Conservation (phyloP, 345 rosid genomes). For the Murraya koenigii region DNA sequence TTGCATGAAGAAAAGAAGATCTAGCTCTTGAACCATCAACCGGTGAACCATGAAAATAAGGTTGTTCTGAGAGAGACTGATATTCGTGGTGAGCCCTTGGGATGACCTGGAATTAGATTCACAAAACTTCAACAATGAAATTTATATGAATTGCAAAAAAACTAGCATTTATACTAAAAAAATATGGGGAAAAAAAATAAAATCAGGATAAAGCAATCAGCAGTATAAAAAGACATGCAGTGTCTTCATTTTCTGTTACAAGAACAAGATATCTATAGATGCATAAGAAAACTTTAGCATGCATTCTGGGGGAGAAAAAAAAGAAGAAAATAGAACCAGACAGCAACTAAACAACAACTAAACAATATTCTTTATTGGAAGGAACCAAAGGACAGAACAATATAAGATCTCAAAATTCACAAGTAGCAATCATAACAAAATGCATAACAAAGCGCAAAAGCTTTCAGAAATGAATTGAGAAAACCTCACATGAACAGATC, state of each 20-base stretch:
- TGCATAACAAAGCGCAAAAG: background rate
- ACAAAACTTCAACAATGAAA: slow-evolving; percentile 3
- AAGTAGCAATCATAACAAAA: background rate
- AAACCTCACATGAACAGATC: background rate
- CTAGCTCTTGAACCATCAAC: slow-evolving; percentile 53
- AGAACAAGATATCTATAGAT: background rate
- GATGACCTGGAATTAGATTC: slow-evolving; percentile 39
- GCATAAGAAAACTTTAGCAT: background rate
- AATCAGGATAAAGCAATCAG: background rate
- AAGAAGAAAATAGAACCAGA: background rate
- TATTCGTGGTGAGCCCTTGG: slow-evolving; percentile 57
- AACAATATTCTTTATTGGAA: background rate
- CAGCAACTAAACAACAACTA: background rate
- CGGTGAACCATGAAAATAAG: slow-evolving; percentile 50
- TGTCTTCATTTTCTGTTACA: background rate
- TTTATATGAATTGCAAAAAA: background rate
- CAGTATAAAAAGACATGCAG: background rate
- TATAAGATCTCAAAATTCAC: background rate
- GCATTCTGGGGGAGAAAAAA: background rate
- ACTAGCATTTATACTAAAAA: background rate
- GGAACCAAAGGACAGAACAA: background rate
- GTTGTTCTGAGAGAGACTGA: slow-evolving; percentile 63
- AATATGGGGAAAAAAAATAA: background rate
- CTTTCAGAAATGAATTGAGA: background rate
- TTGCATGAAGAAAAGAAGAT: slow-evolving; percentile 53